Evolutionary conservation across 257 asterid species (phyloP).

Genomic region (Dorcoceras hygrometricum): DNA sequence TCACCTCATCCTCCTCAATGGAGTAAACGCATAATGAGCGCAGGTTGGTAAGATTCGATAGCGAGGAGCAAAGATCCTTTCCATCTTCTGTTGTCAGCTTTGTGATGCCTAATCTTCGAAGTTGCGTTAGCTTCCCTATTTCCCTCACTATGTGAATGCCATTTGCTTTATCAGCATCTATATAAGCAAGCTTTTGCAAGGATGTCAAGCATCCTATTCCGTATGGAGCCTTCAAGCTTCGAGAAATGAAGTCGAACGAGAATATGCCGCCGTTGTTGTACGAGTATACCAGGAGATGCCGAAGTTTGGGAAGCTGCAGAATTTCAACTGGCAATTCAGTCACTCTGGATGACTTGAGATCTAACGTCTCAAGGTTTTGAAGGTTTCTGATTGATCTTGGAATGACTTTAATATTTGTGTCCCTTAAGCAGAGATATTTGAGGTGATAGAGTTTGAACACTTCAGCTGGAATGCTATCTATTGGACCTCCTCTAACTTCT

Average conservation of each 20-base stretch:
- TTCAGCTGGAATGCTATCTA: conserved; percentile 22
- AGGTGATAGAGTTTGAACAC: conserved; percentile 30
- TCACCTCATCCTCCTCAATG: conserved; percentile 4
- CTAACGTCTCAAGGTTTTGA: conserved; percentile 16
- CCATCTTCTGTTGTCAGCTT: conserved; percentile 35
- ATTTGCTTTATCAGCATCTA: conserved; percentile 14
- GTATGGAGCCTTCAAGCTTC: conserved; percentile 4
- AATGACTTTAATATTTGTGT: conserved; percentile 15
- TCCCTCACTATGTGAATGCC: conserved; percentile 17
- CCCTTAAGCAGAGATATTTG: conserved; percentile 9
- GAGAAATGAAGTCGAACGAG: too few species aligned
- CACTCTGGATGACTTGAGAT: background rate
- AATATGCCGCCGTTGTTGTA: too few species aligned
- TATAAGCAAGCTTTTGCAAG: background rate
- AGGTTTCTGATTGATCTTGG: conserved; percentile 25
- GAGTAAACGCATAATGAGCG: background rate
- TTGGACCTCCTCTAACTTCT: conserved; percentile 10
- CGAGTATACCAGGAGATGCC: too few species aligned
- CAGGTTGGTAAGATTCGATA: conserved; percentile 20
- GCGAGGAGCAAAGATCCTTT: conserved; percentile 30
- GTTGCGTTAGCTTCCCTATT: conserved; percentile 28
- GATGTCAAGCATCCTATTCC: conserved; percentile 16
- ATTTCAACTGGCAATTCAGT: conserved; percentile 23
- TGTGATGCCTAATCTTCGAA: conserved; percentile 22
- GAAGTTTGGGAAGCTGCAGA: conserved; percentile 22